Evolutionary conservation across 2,329 filamentous ascomycete genomes (phyloP).

Genomic region (Thielaviopsis euricoi): DNA sequence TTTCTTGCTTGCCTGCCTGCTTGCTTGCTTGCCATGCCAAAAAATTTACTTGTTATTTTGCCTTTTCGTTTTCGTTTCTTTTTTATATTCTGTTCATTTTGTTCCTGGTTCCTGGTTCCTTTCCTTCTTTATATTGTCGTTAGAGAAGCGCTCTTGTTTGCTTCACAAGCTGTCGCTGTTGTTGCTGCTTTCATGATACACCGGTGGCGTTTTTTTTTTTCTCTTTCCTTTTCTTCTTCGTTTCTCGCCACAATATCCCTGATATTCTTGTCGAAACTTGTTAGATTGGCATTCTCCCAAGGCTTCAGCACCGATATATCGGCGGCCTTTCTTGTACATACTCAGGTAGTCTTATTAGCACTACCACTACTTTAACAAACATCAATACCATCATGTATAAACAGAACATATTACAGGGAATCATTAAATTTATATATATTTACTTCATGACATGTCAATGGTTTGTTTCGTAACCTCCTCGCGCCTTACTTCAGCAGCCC

Average conservation of each 20-base stretch:
- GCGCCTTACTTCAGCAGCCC: neutral
- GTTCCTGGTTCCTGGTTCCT: neutral
- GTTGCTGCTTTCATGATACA: neutral
- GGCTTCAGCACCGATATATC: too few species aligned
- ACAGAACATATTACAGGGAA: neutral
- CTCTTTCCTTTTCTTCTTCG: neutral
- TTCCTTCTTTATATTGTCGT: neutral
- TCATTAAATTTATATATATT: constrained; percentile 1
- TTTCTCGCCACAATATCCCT: neutral
- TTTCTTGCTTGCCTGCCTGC: neutral
- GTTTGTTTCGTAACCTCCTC: neutral
- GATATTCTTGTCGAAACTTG: neutral
- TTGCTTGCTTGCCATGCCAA: too few species aligned
- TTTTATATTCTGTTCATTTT: neutral
- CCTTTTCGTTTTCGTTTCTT: neutral
- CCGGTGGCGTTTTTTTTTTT: neutral
- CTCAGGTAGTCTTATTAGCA: neutral
- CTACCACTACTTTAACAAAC: neutral
- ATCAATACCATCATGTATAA: neutral
- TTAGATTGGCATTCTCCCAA: too few species aligned
- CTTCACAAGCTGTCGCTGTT: too few species aligned
- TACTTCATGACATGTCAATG: neutral
- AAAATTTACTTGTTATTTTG: neutral
- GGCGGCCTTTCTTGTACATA: too few species aligned
- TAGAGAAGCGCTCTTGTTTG: too few species aligned